Base-by-base conservation (phyloP, 179 eudicot genomes). In the Drosera spatulata region DNA sequence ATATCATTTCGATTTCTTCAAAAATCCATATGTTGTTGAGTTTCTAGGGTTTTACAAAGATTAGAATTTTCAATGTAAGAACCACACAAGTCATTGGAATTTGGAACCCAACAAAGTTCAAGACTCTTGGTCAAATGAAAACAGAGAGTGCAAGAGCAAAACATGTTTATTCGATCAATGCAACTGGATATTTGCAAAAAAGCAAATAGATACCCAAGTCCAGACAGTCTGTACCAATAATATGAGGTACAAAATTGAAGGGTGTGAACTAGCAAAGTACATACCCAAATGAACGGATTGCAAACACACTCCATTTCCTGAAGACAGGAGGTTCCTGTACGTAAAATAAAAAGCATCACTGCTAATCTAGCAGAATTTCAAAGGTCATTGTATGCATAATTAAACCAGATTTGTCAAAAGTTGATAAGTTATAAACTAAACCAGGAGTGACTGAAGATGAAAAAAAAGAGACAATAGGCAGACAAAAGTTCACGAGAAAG, bases 301-400 rank as follows among this genome's bases (percentile, higher is more conserved):
- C 74, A 71, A 86, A 86, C 44, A 84, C 73, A 73, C 85, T 86
- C 69, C 66, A 74, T 76, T 86, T 86, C 62, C 90, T 85, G 62
- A 86, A 74, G 65, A 84, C 85, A 37, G 95, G 95, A 56, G 90
- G 85, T 61, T 81, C 90, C 94, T 86, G 68, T 45, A 71, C 53
- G 53, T 40, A 22, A 7, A 64, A 55, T 68, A 48, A 57, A 65
- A 52, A 33, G 44, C 38, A 38, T 41, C 44, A 63, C 42, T 59
- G 58, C 54, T 40, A 48, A 58, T 14, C 39, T 12, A 62, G 43
- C 43, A 41, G 22, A 43, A 43, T 5, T 43, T 15, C 3, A 33
- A 3, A 5, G 15, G 39, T 50, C n/a, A 46, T 8, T 7, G 50
- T 11, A 53, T 5, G 37, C 15, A 13, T 13, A 15, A 55, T 22